A percentile compares a stretch with the other conserved stretches of the same genome.
These are phyloP conservation scores for Trypanosoma mega DNA, from an alignment of 208 protist species.

Conservation along the genomic window DNA sequence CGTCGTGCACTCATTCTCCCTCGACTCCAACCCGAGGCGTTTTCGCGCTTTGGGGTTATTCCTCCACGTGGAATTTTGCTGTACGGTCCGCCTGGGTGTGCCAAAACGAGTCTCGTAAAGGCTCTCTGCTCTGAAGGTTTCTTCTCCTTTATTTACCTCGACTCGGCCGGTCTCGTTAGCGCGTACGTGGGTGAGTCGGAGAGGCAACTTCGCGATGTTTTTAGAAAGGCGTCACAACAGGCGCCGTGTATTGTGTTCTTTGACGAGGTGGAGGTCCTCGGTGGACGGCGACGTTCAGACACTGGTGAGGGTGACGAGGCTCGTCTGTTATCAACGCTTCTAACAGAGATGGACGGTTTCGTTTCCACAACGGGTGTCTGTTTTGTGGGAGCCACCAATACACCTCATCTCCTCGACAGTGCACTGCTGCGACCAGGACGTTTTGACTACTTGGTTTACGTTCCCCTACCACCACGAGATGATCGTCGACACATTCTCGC, in stretches of 20 bases:
- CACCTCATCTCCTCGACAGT: constrained; percentile 85
- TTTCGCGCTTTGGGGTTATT: constrained; percentile 97
- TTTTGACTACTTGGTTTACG: constrained; percentile 89
- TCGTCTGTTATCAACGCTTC: constrained; percentile 94
- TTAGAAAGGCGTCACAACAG: constrained; percentile 71
- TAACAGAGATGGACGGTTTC: constrained; percentile 98
- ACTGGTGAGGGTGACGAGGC: constrained; percentile 43
- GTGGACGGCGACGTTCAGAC: constrained; percentile 39
- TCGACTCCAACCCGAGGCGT: constrained; percentile 98
- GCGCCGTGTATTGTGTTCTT: constrained; percentile 93
- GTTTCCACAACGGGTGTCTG: constrained; percentile 68
- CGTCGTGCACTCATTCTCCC: constrained; percentile 99
- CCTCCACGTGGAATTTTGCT: constrained; percentile 94
- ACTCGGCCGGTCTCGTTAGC: constrained; percentile 85
- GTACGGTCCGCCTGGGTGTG: constrained; percentile 95
- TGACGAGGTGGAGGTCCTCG: constrained; percentile 94
- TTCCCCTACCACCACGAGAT: constrained; percentile 54
- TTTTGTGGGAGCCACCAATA: constrained; percentile 92
- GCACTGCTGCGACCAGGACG: constrained; percentile 88
- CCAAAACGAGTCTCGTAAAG: constrained; percentile 93
- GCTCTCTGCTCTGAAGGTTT: constrained; percentile 74
- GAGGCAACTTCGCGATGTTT: constrained; percentile 79
- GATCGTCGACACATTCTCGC: constrained; percentile 64
- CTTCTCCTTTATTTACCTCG: constrained; percentile 86
- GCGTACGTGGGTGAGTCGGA: constrained; percentile 96